Percentiles rank a stretch among this genome's conserved stretches.
Evolutionary conservation across 371 early-diverging fungal genomes (phyloP).

Genomic region (Batkoa obscura): DNA sequence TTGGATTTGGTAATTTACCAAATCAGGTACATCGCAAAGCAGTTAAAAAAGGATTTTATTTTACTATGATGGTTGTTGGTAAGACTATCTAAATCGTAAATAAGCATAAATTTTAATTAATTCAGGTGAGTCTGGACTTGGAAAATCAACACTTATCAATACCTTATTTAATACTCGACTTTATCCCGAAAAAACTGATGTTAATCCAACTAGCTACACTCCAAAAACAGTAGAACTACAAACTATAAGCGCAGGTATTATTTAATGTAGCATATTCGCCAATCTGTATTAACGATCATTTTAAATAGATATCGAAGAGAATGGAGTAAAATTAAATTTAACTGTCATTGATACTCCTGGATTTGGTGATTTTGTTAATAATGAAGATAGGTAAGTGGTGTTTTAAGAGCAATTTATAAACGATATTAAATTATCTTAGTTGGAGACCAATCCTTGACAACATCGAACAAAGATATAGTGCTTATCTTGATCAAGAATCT

Average conservation of each 20-base stretch:
- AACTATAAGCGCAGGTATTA: constrained; percentile 61
- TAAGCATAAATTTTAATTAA: neutral
- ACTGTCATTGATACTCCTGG: constrained; percentile 91
- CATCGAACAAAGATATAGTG: constrained; percentile 88
- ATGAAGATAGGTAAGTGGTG: constrained; percentile 70
- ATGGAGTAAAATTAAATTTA: constrained; percentile 79
- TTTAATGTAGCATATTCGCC: neutral
- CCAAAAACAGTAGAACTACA: constrained; percentile 89
- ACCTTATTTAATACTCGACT: constrained; percentile 90
- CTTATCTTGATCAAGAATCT: constrained; percentile 85
- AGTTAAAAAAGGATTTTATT: constrained; percentile 98
- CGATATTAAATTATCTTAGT: constrained; percentile 16
- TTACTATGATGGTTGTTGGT: constrained; percentile 95
- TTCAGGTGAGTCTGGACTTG: constrained; percentile 93
- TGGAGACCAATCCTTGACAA: constrained; percentile 92
- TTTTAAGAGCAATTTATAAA: neutral
- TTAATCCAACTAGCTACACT: constrained; percentile 60
- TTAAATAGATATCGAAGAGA: constrained; percentile 57
- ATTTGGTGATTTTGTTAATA: constrained; percentile 91
- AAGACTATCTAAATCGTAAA: constrained; percentile 11
- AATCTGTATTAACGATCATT: no score
- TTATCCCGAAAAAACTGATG: constrained; percentile 67
- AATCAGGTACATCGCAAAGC: constrained; percentile 97
- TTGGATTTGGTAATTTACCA: constrained; percentile 96
- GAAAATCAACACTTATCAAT: constrained; percentile 99